phyloP scores from a whole-genome alignment of 202 grass and related monocot genomes.

The Panicum hallii region DNA sequence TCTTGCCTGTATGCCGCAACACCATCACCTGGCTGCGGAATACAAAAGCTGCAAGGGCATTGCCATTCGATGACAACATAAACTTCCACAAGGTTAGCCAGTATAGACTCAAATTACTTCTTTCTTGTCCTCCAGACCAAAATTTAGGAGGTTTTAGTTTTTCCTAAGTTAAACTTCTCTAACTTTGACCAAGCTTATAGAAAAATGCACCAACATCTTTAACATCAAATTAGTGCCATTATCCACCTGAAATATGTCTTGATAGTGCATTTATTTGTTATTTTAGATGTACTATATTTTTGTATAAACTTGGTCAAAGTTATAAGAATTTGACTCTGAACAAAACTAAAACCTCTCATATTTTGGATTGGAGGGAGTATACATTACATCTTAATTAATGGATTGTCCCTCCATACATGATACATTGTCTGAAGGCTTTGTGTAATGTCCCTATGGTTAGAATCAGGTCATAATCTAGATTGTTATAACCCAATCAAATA shows the following conservation, averaged over 20 bases:
- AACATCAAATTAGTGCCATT: neutral
- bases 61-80: conserved; percentile 98
- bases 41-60: conserved; percentile 77
- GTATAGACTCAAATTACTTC: conserved; percentile 16
- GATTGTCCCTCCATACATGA: neutral
- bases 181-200: neutral
- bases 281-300: neutral
- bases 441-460: neutral
- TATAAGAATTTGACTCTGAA: neutral
- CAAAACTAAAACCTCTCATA: neutral
- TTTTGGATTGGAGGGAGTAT: neutral
- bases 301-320: neutral
- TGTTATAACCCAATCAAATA: neutral
- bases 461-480: conserved; percentile 10
- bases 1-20: conserved; percentile 95
- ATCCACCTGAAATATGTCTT: neutral
- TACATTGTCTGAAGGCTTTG: conserved; percentile 23
- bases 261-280: neutral
- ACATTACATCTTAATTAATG: neutral
- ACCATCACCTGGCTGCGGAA: conserved; percentile 95
- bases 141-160: neutral
- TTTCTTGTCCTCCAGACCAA: neutral
- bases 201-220: neutral
- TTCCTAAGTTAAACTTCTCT: neutral
- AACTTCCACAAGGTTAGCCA: conserved; percentile 96